A percentile compares a stretch with the other conserved stretches of the same genome.
Evolutionary conservation across 352 stramenopile genomes (phyloP).

Genomic region (Globisporangium spiculum): DNA sequence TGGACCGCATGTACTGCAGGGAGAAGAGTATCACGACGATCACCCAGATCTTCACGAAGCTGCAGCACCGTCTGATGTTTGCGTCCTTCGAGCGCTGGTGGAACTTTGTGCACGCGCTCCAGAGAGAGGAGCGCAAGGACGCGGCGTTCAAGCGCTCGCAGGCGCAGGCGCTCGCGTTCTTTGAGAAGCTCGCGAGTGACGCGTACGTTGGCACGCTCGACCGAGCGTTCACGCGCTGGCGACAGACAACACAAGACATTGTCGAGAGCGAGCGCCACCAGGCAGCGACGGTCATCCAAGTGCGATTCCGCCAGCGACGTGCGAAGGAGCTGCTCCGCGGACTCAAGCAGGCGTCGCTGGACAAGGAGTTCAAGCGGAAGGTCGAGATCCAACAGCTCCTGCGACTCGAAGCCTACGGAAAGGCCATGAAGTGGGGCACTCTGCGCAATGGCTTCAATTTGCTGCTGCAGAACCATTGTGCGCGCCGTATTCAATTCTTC

Average conservation of each 20-base stretch:
- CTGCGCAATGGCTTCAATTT: slow-evolving; percentile 58
- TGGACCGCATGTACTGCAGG: slow-evolving; percentile 56
- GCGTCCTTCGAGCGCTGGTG: slow-evolving; percentile 45
- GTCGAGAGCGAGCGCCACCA: slow-evolving; percentile 23
- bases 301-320: slow-evolving; percentile 33
- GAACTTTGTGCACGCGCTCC: slow-evolving; percentile 17
- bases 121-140: slow-evolving; percentile 23
- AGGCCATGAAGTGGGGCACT: slow-evolving; percentile 51
- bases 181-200: slow-evolving; percentile 56
- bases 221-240: slow-evolving; percentile 38
- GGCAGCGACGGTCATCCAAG: slow-evolving; percentile 49
- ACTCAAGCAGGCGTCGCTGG: slow-evolving; percentile 38
- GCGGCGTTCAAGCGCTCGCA: slow-evolving; percentile 31
- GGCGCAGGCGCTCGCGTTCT: slow-evolving; percentile 37
- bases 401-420: slow-evolving; percentile 52
- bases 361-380: slow-evolving; percentile 36
- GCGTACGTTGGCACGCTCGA: slow-evolving; percentile 48
- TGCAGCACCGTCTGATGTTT: slow-evolving; percentile 59
- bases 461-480: slow-evolving; percentile 41
- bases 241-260: background rate
- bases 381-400: slow-evolving; percentile 49
- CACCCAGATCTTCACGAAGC: slow-evolving; percentile 60
- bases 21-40: slow-evolving; percentile 53
- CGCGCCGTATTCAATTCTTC: slow-evolving; percentile 48
- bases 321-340: slow-evolving; percentile 29